These are phyloP conservation scores for Lasiodiplodia gonubiensis DNA, from an alignment of 2,329 filamentous ascomycete genomes.

Conservation along the genomic window DNA sequence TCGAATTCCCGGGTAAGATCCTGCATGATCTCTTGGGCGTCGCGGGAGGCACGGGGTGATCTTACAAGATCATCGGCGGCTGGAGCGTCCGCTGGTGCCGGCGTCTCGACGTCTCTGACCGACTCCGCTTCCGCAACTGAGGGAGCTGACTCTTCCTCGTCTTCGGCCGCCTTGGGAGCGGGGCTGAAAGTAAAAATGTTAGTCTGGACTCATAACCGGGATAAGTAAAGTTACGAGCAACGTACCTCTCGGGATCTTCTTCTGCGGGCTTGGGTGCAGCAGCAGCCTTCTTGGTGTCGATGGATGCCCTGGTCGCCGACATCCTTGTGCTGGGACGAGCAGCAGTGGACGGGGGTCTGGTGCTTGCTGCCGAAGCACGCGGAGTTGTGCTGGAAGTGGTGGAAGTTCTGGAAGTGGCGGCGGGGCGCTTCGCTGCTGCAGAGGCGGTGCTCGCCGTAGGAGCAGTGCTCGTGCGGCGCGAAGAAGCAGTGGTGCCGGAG, in stretches of 20 bases:
- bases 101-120: constrained; percentile 12
- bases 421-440: constrained; percentile 14
- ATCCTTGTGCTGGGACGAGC: constrained; percentile 24
- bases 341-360: background rate
- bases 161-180: background rate
- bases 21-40: constrained; percentile 23
- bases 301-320: constrained; percentile 4
- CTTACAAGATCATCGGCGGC: constrained; percentile 15
- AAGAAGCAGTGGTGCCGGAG: constrained; percentile 1
- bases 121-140: constrained; percentile 1
- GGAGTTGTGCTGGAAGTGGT: constrained; percentile 10
- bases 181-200: background rate
- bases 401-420: constrained; percentile 1
- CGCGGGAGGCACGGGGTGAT: constrained; percentile 26
- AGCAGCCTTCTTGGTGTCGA: constrained; percentile 19
- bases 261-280: background rate
- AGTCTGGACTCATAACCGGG: background rate
- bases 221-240: background rate
- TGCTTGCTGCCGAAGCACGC: background rate
- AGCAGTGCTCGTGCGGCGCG: constrained; percentile 3
- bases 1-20: constrained; percentile 28
- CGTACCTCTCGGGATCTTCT: constrained; percentile 22
- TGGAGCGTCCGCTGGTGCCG: constrained; percentile 11
- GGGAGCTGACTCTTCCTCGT: constrained; percentile 14
- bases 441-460: constrained; percentile 9